Conservation (phyloP, 352 stramenopile genomes). For the Phytophthora melonis region DNA sequence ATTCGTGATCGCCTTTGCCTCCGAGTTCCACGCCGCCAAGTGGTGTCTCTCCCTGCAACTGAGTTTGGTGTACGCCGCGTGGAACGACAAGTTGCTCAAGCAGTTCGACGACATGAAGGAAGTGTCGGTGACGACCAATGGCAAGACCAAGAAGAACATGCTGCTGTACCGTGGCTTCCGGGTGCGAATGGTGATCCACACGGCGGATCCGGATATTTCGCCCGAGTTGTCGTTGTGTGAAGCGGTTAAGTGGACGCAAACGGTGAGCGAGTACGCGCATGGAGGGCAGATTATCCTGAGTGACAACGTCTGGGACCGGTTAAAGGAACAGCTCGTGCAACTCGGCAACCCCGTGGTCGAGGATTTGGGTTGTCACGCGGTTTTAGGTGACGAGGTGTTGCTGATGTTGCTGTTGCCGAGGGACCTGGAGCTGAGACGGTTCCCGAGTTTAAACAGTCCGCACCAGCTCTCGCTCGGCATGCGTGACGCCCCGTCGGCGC, state of each 20-base stretch:
- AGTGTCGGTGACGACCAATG: conserved; percentile 58
- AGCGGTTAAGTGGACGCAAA: conserved; percentile 88
- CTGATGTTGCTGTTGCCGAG: conserved; percentile 85
- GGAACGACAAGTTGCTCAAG: conserved; percentile 90
- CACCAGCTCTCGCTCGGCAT: conserved; percentile 81
- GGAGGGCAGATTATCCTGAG: conserved; percentile 88
- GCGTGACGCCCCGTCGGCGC: conserved; percentile 82
- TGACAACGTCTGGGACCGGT: conserved; percentile 85
- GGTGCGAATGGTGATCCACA: conserved; percentile 90
- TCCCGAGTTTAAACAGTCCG: conserved; percentile 77
- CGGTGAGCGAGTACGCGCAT: conserved; percentile 83
- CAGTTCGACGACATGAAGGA: conserved; percentile 87
- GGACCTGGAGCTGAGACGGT: conserved; percentile 79
- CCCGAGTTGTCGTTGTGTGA: conserved; percentile 73
- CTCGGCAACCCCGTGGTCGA: conserved; percentile 90
- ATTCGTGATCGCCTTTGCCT: conserved; percentile 87
- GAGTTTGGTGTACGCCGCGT: conserved; percentile 86
- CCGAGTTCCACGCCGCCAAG: conserved; percentile 88
- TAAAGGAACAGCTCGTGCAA: conserved; percentile 90
- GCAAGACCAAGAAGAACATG: conserved; percentile 80
- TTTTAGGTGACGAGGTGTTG: conserved; percentile 78
- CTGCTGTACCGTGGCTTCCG: conserved; percentile 86
- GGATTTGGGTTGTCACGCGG: conserved; percentile 79
- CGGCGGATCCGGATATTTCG: conserved; percentile 59
- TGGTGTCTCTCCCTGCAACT: conserved; percentile 89